Percentiles rank a stretch among this genome's conserved stretches.
These are phyloP conservation scores for Nigrograna mackinnonii DNA, from an alignment of 2,329 filamentous ascomycete species.

Conservation along the genomic window DNA sequence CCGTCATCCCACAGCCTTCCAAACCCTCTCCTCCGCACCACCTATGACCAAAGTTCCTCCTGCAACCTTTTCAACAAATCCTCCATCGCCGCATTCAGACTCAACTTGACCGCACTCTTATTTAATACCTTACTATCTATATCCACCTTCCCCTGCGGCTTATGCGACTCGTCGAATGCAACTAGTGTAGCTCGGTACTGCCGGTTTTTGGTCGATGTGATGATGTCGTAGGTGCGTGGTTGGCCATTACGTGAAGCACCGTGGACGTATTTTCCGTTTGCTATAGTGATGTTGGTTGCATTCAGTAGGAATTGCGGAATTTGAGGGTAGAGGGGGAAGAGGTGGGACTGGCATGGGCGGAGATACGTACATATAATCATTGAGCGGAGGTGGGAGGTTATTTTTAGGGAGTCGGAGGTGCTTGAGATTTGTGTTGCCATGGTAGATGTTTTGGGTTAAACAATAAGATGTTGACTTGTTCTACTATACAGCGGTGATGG, in stretches of 20 bases:
- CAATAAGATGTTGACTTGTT: too few relatives aligned
- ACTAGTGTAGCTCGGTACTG: conserved; percentile 16
- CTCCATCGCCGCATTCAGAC: conserved; percentile 12
- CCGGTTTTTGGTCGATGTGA: conserved; percentile 8
- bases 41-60: background rate
- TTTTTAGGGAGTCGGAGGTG: too few relatives aligned
- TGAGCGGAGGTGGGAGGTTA: too few relatives aligned
- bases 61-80: conserved; percentile 1
- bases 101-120: conserved; percentile 12
- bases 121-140: conserved; percentile 14
- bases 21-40: background rate
- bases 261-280: conserved; percentile 14
- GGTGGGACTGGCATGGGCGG: too few relatives aligned
- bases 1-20: too few relatives aligned
- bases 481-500: too few relatives aligned
- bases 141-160: conserved; percentile 12
- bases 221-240: conserved; percentile 15
- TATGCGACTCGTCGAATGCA: conserved; percentile 13
- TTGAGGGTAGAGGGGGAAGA: too few relatives aligned
- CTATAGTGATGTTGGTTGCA: too few relatives aligned
- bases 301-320: too few relatives aligned
- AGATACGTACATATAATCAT: too few relatives aligned
- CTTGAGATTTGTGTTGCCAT: too few relatives aligned
- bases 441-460: too few relatives aligned
- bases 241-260: conserved; percentile 10